Base-by-base conservation (phyloP, 371 early-diverging fungal species). In the Rhizomucor pusillus region DNA sequence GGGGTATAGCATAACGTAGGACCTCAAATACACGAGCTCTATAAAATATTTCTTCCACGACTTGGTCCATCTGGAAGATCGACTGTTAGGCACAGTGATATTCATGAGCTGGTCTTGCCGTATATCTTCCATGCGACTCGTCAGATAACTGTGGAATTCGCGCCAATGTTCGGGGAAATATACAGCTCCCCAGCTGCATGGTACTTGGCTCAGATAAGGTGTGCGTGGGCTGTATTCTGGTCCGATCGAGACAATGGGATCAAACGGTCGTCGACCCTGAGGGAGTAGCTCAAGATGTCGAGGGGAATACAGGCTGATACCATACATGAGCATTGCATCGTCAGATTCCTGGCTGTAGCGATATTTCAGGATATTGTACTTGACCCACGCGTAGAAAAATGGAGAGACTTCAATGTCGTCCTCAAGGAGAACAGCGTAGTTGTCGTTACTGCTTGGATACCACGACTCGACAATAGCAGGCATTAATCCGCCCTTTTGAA, bases 401-500 rank as follows among this genome's bases (percentile, higher is more conserved):
- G 85, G 86, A 3, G 86, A 86, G 3, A 86, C 71, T 53, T 83
- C 84, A n/a, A 86, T 75, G 65, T 86, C 86, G 47, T 86, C 86
- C 56, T 86, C 86, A 16, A 86, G 54, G n/a, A 84, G 47, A 3
- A 86, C 73, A 3, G 81, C 85, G 47, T 84, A 86, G 37, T 84
- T 71, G 50, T 86, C 52, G 25, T 83, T 59, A 16, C 69, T 72
- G 16, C 54, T 59, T 7, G 86, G 85, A 54, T 82, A 84, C 85
- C 84, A 86, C 0, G 83, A 77, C 55, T 86, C 86, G 1, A 82
- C 80, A 40, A 86, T 80, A 4, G 85, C 84, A 50, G 83, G 72
- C 76, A 85, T 77, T 24, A 85, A 57, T 10, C 86, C 86, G 10
- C 83, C 86, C 56, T 82, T 77, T 37, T 66, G 68, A 24, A 85